Percentiles rank a stretch among this genome's conserved stretches.
These are phyloP conservation scores for Colletotrichum incanum DNA, from an alignment of 2,329 filamentous ascomycete genomes.

Conservation along the genomic window DNA sequence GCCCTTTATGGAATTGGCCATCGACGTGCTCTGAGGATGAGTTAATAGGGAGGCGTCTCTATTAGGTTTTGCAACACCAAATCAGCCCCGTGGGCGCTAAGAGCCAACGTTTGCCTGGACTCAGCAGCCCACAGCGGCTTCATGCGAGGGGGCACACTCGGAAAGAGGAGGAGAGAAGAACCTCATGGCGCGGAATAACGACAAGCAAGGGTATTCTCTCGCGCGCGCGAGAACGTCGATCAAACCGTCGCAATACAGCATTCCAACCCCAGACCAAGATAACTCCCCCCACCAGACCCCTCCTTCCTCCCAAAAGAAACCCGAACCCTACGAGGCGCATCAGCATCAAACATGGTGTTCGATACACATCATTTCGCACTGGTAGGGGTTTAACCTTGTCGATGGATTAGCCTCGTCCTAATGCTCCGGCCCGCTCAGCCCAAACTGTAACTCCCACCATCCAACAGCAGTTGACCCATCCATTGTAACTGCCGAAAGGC, in stretches of 20 bases:
- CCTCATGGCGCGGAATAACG: background rate
- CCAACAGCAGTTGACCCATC: background rate
- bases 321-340: conserved; percentile 12
- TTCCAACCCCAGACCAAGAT: conserved; percentile 12
- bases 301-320: background rate
- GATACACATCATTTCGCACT: background rate
- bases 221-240: conserved; percentile 21
- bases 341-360: background rate
- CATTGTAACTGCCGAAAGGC: conserved; percentile 22
- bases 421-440: conserved; percentile 5
- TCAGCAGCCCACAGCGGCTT: background rate
- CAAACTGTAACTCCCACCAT: background rate
- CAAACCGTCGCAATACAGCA: conserved; percentile 19
- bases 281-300: background rate
- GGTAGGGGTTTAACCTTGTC: background rate
- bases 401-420: background rate
- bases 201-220: conserved; percentile 16
- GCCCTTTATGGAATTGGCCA: background rate
- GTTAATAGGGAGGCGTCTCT: background rate
- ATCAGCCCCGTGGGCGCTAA: conserved; percentile 3
- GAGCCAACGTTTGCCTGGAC: conserved; percentile 7
- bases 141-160: conserved; percentile 1
- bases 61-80: conserved; percentile 6
- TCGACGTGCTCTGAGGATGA: background rate
- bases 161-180: background rate